Evolutionary conservation across 805 yeast genomes (phyloP).

Genomic region (Yarrowia sp.): DNA sequence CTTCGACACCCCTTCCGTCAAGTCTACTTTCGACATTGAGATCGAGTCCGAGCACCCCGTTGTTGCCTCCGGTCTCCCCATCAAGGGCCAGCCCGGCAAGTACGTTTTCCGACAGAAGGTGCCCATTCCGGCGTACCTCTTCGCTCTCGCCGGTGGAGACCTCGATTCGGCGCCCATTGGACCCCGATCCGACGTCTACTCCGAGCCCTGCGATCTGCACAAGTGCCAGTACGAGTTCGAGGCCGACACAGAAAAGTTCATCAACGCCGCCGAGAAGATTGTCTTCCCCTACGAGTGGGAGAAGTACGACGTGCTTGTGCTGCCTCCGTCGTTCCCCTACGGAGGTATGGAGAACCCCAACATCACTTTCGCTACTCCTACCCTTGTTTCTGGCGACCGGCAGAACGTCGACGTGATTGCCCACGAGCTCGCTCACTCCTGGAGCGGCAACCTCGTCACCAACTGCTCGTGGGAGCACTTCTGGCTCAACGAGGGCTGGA

Average conservation of each 20-base stretch:
- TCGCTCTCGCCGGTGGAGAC: conserved; percentile 84
- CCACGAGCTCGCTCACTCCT: conserved; percentile 88
- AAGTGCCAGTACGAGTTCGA: conserved; percentile 78
- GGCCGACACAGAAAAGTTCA: conserved; percentile 71
- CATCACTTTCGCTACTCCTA: conserved; percentile 87
- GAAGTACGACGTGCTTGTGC: conserved; percentile 72
- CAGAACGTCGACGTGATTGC: conserved; percentile 87
- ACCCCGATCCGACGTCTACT: conserved; percentile 79
- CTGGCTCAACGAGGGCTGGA: conserved; percentile 96
- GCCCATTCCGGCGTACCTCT: conserved; percentile 82
- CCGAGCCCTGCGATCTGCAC: conserved; percentile 67
- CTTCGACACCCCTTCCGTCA: conserved; percentile 86
- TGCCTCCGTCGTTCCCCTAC: conserved; percentile 76
- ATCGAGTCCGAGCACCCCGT: conserved; percentile 66
- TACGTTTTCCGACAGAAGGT: conserved; percentile 67
- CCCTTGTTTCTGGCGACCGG: conserved; percentile 78
- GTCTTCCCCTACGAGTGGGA: conserved; percentile 84
- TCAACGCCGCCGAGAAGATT: conserved; percentile 70
- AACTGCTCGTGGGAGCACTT: conserved; percentile 91
- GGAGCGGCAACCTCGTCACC: conserved; percentile 90
- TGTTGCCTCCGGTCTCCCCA: conserved; percentile 60
- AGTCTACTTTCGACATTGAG: conserved; percentile 58
- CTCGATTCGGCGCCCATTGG: conserved; percentile 66
- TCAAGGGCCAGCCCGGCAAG: conserved; percentile 29
- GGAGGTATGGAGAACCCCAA: conserved; percentile 97